Evolutionary conservation across 2,329 filamentous ascomycete species (phyloP).

Genomic region (Massarina eburnea): DNA sequence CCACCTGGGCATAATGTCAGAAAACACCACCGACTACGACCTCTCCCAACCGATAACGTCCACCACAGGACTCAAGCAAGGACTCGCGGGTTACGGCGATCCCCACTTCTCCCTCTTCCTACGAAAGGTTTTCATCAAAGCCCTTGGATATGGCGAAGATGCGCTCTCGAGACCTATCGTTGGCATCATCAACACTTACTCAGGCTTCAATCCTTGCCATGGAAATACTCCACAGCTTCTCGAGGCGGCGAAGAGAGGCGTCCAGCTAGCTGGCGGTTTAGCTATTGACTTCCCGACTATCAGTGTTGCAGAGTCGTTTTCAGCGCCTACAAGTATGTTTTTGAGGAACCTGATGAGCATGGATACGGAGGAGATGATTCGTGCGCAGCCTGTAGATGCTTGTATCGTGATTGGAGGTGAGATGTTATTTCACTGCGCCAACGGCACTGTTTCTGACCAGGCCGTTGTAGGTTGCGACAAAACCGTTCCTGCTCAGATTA

Average conservation of each 20-base stretch:
- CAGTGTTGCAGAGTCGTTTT: slow-evolving; percentile 69
- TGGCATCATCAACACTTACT: slow-evolving; percentile 75
- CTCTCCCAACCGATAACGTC: slow-evolving; percentile 56
- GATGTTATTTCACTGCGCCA: neutral
- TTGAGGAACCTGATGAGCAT: slow-evolving; percentile 75
- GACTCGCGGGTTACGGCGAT: slow-evolving; percentile 70
- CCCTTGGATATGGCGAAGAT: slow-evolving; percentile 72
- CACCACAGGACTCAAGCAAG: slow-evolving; percentile 60
- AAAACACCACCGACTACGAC: slow-evolving; percentile 55
- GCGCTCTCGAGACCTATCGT: slow-evolving; percentile 70
- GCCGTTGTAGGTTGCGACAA: slow-evolving; percentile 67
- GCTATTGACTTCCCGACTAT: slow-evolving; percentile 76
- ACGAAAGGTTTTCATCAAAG: slow-evolving; percentile 76
- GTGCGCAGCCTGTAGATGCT: slow-evolving; percentile 69
- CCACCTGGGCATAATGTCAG: neutral
- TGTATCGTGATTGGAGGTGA: slow-evolving; percentile 67
- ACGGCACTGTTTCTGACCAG: neutral
- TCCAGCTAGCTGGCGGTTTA: slow-evolving; percentile 67
- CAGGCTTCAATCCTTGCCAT: slow-evolving; percentile 74
- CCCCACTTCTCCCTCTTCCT: slow-evolving; percentile 75
- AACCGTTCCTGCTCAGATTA: slow-evolving; percentile 71
- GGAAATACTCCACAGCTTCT: slow-evolving; percentile 71
- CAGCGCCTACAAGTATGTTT: slow-evolving; percentile 73
- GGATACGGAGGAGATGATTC: slow-evolving; percentile 79
- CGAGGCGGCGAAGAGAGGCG: slow-evolving; percentile 68